Evolutionary conservation across 768 basidiomycete genomes (phyloP).

Genomic region (Lyophyllum shimeji): DNA sequence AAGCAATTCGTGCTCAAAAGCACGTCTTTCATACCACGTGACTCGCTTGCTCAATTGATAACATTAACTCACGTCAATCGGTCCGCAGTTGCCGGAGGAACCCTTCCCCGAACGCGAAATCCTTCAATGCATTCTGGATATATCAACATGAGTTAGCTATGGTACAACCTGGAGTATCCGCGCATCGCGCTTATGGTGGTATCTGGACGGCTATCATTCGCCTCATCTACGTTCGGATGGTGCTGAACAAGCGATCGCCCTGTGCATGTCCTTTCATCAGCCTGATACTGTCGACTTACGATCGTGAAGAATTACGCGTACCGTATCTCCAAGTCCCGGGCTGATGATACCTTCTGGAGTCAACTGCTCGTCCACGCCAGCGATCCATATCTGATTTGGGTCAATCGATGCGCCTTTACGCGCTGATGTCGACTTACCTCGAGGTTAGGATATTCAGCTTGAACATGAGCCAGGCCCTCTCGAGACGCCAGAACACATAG

Average conservation of each 20-base stretch:
- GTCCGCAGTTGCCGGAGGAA: too few species aligned
- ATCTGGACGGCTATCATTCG: not conserved
- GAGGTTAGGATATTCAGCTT: conserved; percentile 68
- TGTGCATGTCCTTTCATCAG: conserved; percentile 29
- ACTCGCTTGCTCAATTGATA: too few species aligned
- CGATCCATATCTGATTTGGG: conserved; percentile 78
- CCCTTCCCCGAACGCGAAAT: too few species aligned
- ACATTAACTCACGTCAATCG: too few species aligned
- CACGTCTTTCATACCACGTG: conserved; percentile 32
- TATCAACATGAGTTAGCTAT: too few species aligned
- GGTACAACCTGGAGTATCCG: not conserved
- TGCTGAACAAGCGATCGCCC: conserved; percentile 88
- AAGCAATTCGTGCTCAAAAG: conserved; percentile 42
- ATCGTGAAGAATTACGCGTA: conserved; percentile 32
- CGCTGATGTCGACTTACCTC: conserved; percentile 49
- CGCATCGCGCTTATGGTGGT: not conserved
- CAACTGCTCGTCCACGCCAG: conserved; percentile 73
- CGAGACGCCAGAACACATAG: conserved; percentile 80
- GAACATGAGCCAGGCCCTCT: conserved; percentile 68
- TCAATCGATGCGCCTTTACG: not conserved
- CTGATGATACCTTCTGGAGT: conserved; percentile 76
- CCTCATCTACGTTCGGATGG: conserved; percentile 39
- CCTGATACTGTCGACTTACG: too few species aligned
- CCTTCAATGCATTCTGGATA: too few species aligned
- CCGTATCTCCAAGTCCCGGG: conserved; percentile 92